Evolutionary conservation across 2,329 filamentous ascomycete genomes (phyloP).

Genomic region (Fusarium sp.): DNA sequence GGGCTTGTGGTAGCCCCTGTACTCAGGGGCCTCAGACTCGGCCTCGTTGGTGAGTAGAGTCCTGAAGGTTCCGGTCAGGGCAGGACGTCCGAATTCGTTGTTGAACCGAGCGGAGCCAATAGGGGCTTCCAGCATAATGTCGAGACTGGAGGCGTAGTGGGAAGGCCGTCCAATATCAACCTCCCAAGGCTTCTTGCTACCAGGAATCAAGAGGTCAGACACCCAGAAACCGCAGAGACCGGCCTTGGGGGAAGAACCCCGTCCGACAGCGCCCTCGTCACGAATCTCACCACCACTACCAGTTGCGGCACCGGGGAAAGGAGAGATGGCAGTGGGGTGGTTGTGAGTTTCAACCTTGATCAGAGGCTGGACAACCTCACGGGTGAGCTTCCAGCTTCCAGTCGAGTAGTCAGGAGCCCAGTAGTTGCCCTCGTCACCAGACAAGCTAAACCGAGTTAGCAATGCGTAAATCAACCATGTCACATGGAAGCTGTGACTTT

Average conservation of each 20-base stretch:
- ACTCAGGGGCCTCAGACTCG: constrained; percentile 66
- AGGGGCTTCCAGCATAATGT: constrained; percentile 98
- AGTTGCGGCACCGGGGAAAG: constrained; percentile 91
- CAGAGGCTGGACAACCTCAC: constrained; percentile 87
- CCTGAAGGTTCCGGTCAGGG: constrained; percentile 89
- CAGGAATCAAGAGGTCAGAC: constrained; percentile 92
- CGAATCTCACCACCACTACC: constrained; percentile 95
- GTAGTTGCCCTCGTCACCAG: constrained; percentile 59
- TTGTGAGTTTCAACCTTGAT: constrained; percentile 99
- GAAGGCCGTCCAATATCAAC: constrained; percentile 87
- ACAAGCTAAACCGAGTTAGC: constrained; percentile 40
- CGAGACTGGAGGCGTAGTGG: constrained; percentile 92
- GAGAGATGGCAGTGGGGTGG: constrained; percentile 95
- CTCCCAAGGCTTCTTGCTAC: constrained; percentile 87
- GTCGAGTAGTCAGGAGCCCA: constrained; percentile 92
- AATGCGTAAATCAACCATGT: not conserved
- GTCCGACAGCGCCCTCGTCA: constrained; percentile 93
- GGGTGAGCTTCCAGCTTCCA: constrained; percentile 87
- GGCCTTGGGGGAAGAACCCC: constrained; percentile 92
- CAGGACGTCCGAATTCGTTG: constrained; percentile 96
- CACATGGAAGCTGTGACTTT: not conserved
- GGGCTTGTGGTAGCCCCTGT: constrained; percentile 95
- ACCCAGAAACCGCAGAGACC: constrained; percentile 95
- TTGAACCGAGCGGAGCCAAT: constrained; percentile 97
- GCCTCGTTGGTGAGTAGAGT: constrained; percentile 78